Conservation (phyloP, 805 yeast genomes). For the Candida nitratophila region DNA sequence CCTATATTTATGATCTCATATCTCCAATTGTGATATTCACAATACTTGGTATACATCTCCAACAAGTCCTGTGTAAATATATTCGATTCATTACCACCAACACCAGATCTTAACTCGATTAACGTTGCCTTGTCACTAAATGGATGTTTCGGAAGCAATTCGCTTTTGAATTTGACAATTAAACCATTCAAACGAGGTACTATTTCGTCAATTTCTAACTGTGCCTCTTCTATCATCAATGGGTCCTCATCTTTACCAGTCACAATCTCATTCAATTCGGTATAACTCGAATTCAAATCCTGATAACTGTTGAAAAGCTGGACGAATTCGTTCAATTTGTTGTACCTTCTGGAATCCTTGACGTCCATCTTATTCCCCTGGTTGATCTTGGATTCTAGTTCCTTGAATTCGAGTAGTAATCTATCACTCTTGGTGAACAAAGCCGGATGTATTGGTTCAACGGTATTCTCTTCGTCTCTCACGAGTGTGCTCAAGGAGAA, state of each 20-base stretch:
- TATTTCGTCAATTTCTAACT: constrained; percentile 42
- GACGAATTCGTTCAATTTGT: constrained; percentile 37
- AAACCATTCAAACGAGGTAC: constrained; percentile 38
- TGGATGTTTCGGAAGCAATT: constrained; percentile 68
- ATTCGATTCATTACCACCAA: constrained; percentile 92
- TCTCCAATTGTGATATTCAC: constrained; percentile 62
- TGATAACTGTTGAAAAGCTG: constrained; percentile 34
- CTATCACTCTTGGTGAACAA: constrained; percentile 40
- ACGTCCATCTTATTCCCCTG: constrained; percentile 36
- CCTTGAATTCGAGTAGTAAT: constrained; percentile 32
- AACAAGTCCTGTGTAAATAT: constrained; percentile 77
- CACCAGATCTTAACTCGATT: constrained; percentile 87
- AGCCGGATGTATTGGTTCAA: constrained; percentile 34
- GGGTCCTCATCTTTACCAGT: constrained; percentile 35
- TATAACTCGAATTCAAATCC: constrained; percentile 22
- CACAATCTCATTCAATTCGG: constrained; percentile 28
- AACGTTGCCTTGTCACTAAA: constrained; percentile 73
- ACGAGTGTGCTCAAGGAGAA: no score
- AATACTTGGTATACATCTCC: constrained; percentile 73
- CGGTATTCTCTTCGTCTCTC: no score
- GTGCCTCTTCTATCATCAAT: constrained; percentile 49
- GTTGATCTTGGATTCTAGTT: constrained; percentile 35
- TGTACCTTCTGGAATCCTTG: constrained; percentile 40
- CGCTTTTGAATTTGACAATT: constrained; percentile 41
- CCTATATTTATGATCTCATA: constrained; percentile 50